These are phyloP conservation scores for Komagataella pastoris DNA, from an alignment of 805 yeast genomes.

Conservation along the genomic window DNA sequence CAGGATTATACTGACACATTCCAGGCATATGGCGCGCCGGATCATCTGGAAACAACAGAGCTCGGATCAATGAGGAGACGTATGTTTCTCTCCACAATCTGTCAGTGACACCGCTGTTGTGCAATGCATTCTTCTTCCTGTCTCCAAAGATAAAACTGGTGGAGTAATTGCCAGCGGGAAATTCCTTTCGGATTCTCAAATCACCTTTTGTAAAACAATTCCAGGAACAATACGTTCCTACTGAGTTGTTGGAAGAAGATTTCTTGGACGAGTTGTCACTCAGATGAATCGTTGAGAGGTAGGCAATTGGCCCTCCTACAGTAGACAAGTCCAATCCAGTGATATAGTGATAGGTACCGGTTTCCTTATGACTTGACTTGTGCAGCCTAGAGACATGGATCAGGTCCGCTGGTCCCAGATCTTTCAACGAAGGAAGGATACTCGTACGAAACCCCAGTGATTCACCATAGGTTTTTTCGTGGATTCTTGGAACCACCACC, in stretches of 20 bases:
- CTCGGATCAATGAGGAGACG: constrained; percentile 43
- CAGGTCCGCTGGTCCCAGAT: constrained; percentile 69
- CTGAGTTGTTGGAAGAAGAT: constrained; percentile 13
- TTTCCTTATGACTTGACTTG: constrained; percentile 28
- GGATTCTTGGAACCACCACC: constrained; percentile 17
- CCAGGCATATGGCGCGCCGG: constrained; percentile 46
- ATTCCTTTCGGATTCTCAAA: constrained; percentile 48
- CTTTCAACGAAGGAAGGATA: constrained; percentile 26
- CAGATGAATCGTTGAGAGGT: constrained; percentile 29
- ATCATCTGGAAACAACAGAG: constrained; percentile 37
- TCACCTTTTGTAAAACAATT: constrained; percentile 68
- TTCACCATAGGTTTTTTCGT: constrained; percentile 36
- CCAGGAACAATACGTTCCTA: constrained; percentile 52
- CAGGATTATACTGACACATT: constrained; percentile 34
- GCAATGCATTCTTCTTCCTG: constrained; percentile 42
- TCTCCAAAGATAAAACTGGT: constrained; percentile 35
- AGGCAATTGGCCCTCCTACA: constrained; percentile 41
- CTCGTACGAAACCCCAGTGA: constrained; percentile 37
- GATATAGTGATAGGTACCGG: constrained; percentile 40
- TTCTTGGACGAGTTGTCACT: constrained; percentile 15
- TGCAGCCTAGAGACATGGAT: constrained; percentile 37
- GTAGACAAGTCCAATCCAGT: constrained; percentile 41
- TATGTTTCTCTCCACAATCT: constrained; percentile 48
- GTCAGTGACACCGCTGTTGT: constrained; percentile 34
- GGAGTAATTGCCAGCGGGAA: constrained; percentile 28